phyloP scores from a whole-genome alignment of 140 eudicot genomes.

The Senecio squalidus region DNA sequence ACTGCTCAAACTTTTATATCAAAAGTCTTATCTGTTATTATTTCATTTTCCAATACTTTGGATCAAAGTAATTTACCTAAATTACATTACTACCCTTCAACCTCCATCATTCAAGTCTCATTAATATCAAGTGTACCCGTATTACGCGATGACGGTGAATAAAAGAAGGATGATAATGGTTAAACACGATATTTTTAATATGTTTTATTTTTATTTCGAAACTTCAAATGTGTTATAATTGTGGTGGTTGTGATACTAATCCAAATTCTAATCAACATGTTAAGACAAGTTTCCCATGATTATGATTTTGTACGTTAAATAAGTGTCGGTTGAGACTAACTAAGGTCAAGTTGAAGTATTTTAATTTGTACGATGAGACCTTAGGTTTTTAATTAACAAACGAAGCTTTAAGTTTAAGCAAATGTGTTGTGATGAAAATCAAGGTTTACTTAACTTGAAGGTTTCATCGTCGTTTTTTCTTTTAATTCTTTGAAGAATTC shows the following conservation, averaged over 20 bases:
- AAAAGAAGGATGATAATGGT: too few species aligned
- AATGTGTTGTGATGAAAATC: slow-evolving; percentile 20
- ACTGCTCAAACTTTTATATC: slow-evolving; percentile 35
- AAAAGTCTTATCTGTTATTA: slow-evolving; percentile 34
- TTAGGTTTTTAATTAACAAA: slow-evolving; percentile 14
- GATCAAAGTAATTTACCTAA: background rate
- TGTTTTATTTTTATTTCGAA: too few species aligned
- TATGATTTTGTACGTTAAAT: slow-evolving; percentile 9
- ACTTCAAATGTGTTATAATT: background rate
- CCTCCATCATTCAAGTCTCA: slow-evolving; percentile 15
- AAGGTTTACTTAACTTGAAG: slow-evolving; percentile 24
- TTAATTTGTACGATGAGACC: background rate
- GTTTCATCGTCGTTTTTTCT: background rate
- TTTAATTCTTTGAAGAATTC: too few species aligned
- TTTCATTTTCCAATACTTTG: slow-evolving; percentile 39
- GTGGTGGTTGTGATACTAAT: slow-evolving; percentile 10
- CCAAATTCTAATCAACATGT: background rate
- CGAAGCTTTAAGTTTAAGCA: slow-evolving; percentile 27
- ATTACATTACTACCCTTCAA: slow-evolving; percentile 8
- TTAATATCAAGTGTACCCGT: too few species aligned
- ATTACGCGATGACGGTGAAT: too few species aligned
- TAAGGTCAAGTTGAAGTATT: slow-evolving; percentile 9
- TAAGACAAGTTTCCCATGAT: slow-evolving; percentile 10
- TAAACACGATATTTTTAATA: background rate
- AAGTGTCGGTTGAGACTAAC: slow-evolving; percentile 22